Evolutionary conservation across 2,329 filamentous ascomycete species (phyloP), one percentile per base, ranked within the genome.

Genomic region (Talaromyces sp.): DNA sequence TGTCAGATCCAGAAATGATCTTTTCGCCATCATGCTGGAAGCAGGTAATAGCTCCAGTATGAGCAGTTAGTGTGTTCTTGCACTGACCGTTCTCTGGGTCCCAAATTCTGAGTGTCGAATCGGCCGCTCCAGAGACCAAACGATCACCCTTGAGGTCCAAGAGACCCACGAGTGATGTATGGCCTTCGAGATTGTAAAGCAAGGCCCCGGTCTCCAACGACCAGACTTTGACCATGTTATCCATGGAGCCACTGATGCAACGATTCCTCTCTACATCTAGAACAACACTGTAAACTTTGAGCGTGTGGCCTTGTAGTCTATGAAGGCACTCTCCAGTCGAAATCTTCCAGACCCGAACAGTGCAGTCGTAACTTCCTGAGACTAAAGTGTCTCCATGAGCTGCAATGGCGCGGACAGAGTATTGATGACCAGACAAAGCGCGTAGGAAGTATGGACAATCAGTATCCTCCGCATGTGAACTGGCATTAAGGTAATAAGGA

Each of bases 181-280:
- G 95, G 0, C 95, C 95, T 77, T 98, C 94, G 0, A 99, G 85
- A 0, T 92, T 97, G 77, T 94, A 90, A 11, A 98, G 82, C 70
- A 93, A 91, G 0, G 89, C 82, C 0, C 95, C 95, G 2, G 91
- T 95, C 35, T 92, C 88, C 14, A 99, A 84, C 66, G 94, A 95
- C 95, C 95, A 99, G 13, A 99, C 94, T 79, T 97, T 98, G 74
- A 99, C 95, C 68, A 93, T 85, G 68, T 95, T 97, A 76, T 99
- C 95, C 95, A 99, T 99, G 7, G 93, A 97, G 13, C 95, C 95
- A 68, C 93, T 97, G 68, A 99, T 98, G 78, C 95, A 99, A 47
- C 94, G 90, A 73, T 96, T 96, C 66, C 95, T 90, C 71, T 90
- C 88, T 70, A 93, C 90, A 73, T 99, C 95, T 24, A 98, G 82